Percentiles rank a stretch among this genome's conserved stretches.
Conservation (phyloP, 208 protist species). For the Trypanosoma mega region DNA sequence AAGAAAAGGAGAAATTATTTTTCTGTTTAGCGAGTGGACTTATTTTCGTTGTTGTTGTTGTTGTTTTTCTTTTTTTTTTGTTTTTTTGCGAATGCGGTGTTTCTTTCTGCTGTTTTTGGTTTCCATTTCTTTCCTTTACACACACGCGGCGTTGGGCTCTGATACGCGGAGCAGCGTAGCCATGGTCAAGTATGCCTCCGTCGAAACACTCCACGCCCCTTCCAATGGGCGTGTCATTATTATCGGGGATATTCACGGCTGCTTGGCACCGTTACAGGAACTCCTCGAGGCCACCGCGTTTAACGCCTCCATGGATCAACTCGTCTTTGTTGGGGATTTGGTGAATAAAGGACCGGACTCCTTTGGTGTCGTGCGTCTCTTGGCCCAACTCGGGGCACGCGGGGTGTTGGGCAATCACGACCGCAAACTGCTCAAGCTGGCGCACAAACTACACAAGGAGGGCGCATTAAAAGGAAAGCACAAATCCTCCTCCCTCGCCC, state of each 20-base stretch:
- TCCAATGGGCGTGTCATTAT: conserved; percentile 46
- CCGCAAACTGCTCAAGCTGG: conserved; percentile 47
- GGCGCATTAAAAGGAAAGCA: conserved; percentile 31
- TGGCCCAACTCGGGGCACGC: conserved; percentile 53
- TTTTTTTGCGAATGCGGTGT: too few relatives aligned
- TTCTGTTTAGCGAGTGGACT: too few relatives aligned
- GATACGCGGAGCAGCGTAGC: neutral
- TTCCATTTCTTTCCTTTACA: too few relatives aligned
- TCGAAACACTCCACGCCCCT: conserved; percentile 6
- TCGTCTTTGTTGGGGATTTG: conserved; percentile 72
- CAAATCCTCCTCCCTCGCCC: conserved; percentile 30
- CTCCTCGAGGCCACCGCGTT: conserved; percentile 58
- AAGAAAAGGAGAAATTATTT: too few relatives aligned
- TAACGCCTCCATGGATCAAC: conserved; percentile 42
- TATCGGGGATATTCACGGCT: conserved; percentile 83
- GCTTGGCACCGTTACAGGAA: conserved; percentile 41
- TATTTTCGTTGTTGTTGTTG: too few relatives aligned
- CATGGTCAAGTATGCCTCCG: conserved; percentile 4
- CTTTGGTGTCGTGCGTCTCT: conserved; percentile 49
- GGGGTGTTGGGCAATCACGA: conserved; percentile 84
- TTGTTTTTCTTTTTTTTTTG: too few relatives aligned
- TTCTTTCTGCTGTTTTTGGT: too few relatives aligned
- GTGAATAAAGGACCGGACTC: conserved; percentile 86
- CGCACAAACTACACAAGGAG: conserved; percentile 25
- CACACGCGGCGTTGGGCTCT: neutral